Percentiles rank a stretch among this genome's conserved stretches.
Evolutionary conservation across 2,329 filamentous ascomycete genomes (phyloP).

Genomic region (Claviceps purpurea): DNA sequence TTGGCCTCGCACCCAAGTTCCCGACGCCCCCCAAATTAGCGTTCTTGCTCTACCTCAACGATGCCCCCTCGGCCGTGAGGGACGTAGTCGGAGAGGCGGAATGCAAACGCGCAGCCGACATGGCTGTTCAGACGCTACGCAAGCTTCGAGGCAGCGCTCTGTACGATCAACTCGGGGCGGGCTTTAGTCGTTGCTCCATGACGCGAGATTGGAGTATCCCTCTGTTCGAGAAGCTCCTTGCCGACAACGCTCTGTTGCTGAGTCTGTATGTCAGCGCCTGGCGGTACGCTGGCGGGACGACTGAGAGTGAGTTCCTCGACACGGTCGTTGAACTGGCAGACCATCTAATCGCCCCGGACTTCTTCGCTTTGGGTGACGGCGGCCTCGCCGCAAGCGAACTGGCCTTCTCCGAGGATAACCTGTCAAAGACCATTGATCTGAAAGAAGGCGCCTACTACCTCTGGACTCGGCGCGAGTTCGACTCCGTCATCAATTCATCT

Average conservation of each 20-base stretch:
- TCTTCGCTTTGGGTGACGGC: slow-evolving; percentile 48
- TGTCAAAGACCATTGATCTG: slow-evolving; percentile 66
- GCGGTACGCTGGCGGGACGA: slow-evolving; percentile 36
- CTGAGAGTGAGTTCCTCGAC: slow-evolving; percentile 59
- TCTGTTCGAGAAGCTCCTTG: slow-evolving; percentile 95
- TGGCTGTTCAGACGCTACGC: slow-evolving; percentile 69
- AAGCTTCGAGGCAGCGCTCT: slow-evolving; percentile 50
- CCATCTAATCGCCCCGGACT: slow-evolving; percentile 61
- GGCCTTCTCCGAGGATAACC: slow-evolving; percentile 60
- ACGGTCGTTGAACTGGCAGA: slow-evolving; percentile 70
- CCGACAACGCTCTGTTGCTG: slow-evolving; percentile 79
- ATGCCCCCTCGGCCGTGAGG: slow-evolving; percentile 57
- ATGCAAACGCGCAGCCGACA: slow-evolving; percentile 57
- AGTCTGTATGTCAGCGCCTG: slow-evolving; percentile 80
- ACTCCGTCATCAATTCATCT: slow-evolving; percentile 45
- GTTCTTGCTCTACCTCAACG: slow-evolving; percentile 64
- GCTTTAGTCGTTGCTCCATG: slow-evolving; percentile 66
- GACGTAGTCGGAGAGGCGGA: slow-evolving; percentile 83
- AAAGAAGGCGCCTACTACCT: slow-evolving; percentile 89
- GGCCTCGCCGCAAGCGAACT: slow-evolving; percentile 84
- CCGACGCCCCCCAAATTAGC: slow-evolving; percentile 74
- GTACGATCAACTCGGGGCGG: slow-evolving; percentile 40
- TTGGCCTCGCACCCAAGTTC: slow-evolving; percentile 74
- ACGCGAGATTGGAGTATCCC: slow-evolving; percentile 88
- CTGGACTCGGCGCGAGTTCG: slow-evolving; percentile 82